phyloP scores from a whole-genome alignment of 2,329 filamentous ascomycete genomes.

The Seiridium unicorne region DNA sequence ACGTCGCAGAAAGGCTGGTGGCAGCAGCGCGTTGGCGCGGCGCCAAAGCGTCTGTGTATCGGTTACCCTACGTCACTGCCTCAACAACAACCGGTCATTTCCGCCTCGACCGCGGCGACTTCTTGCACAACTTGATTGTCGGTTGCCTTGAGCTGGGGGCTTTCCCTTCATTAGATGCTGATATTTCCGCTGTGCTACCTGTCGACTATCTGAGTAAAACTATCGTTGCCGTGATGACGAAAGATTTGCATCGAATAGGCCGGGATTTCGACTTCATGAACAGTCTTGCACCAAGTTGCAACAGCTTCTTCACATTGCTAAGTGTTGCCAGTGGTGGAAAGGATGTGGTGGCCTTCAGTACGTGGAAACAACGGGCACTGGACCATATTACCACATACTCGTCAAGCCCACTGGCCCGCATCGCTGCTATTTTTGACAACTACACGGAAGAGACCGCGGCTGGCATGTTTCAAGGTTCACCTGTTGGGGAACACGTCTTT shows the following conservation, averaged over 20 bases:
- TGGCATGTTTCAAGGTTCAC: conserved; percentile 19
- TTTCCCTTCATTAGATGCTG: conserved; percentile 23
- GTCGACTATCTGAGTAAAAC: conserved; percentile 25
- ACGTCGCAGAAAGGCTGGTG: conserved; percentile 22
- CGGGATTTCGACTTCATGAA: conserved; percentile 26
- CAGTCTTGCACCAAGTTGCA: conserved; percentile 18
- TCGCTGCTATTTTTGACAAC: conserved; percentile 22
- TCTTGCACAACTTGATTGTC: conserved; percentile 24
- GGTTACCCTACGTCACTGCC: conserved; percentile 25
- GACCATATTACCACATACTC: conserved; percentile 17
- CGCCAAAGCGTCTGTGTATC: conserved; percentile 22
- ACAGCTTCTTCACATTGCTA: conserved; percentile 22
- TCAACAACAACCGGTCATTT: conserved; percentile 22
- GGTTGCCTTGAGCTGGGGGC: conserved; percentile 24
- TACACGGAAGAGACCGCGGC: conserved; percentile 21
- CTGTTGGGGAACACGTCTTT: conserved; percentile 21
- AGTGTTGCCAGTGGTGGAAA: conserved; percentile 13
- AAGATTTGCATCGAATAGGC: conserved; percentile 16
- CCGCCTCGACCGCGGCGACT: conserved; percentile 26
- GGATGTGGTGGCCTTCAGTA: conserved; percentile 18
- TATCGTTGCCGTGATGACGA: conserved; percentile 21
- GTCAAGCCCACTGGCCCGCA: conserved; percentile 20
- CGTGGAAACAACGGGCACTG: conserved; percentile 22
- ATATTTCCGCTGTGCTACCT: conserved; percentile 23
- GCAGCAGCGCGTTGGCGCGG: conserved; percentile 25